Evolutionary conservation across 2,329 filamentous ascomycete species (phyloP).

Genomic region (Rhinocladiella mackenziei): DNA sequence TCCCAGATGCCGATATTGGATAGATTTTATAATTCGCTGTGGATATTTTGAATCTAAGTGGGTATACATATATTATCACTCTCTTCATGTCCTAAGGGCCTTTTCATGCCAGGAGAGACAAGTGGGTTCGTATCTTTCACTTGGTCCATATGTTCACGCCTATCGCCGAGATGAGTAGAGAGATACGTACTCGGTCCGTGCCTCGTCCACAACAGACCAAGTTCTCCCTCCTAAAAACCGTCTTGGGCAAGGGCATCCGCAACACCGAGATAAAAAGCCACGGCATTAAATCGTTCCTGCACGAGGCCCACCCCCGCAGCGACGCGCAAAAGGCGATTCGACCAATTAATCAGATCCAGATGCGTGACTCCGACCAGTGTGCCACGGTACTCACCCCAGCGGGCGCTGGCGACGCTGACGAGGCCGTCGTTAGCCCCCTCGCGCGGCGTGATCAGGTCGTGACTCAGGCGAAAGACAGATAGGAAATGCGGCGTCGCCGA

Average conservation of each 20-base stretch:
- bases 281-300: constrained; percentile 58
- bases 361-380: constrained; percentile 62
- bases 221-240: constrained; percentile 40
- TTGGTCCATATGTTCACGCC: too few relatives aligned
- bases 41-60: background rate
- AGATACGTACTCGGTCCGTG: background rate
- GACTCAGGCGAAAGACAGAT: constrained; percentile 55
- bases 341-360: constrained; percentile 64
- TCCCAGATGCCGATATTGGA: too few relatives aligned
- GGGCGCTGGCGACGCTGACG: constrained; percentile 56
- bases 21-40: too few relatives aligned
- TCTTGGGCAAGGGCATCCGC: constrained; percentile 69
- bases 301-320: constrained; percentile 55
- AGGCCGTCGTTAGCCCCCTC: constrained; percentile 62
- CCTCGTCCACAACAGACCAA: background rate
- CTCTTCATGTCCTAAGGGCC: too few relatives aligned
- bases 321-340: constrained; percentile 57
- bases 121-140: background rate
- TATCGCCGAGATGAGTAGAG: background rate
- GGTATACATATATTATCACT: background rate
- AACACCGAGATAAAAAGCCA: constrained; percentile 62
- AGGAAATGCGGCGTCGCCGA: constrained; percentile 52
- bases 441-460: constrained; percentile 49
- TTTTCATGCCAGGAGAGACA: too few relatives aligned
- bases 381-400: constrained; percentile 61